These are phyloP conservation scores for Apocynum venetum DNA, from an alignment of 257 asterid genomes.

Conservation along the genomic window DNA sequence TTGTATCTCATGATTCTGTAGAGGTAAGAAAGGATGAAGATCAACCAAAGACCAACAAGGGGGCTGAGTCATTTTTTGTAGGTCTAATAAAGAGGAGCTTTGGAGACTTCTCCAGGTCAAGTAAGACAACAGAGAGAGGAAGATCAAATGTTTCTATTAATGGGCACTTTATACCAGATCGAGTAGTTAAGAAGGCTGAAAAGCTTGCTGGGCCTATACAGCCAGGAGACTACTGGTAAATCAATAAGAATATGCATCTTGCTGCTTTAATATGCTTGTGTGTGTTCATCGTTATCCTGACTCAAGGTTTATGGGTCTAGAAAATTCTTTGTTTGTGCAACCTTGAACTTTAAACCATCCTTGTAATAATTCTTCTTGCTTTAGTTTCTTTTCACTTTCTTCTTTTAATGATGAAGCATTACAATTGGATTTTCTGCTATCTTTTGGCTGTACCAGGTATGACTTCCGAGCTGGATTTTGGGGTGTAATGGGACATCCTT, in stretches of 20 bases:
- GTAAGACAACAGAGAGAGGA: constrained; percentile 43
- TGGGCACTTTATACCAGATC: constrained; percentile 63
- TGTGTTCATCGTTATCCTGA: not conserved
- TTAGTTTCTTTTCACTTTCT: not conserved
- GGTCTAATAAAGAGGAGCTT: constrained; percentile 66
- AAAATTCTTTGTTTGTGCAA: not conserved
- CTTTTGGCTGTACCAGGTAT: constrained; percentile 51
- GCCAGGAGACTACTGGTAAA: constrained; percentile 90
- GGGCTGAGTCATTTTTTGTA: constrained; percentile 65
- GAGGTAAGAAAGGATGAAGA: constrained; percentile 49
- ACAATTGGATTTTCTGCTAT: not conserved
- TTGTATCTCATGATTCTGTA: constrained; percentile 54
- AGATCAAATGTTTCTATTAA: constrained; percentile 59
- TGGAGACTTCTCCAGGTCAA: constrained; percentile 59
- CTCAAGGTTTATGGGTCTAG: not conserved
- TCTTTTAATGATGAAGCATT: constrained; percentile 1
- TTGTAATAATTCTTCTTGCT: not conserved
- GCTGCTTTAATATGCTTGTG: not conserved
- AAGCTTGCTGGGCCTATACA: constrained; percentile 83
- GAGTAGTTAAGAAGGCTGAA: constrained; percentile 82
- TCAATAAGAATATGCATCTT: constrained; percentile 13
- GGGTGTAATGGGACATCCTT: constrained; percentile 95
- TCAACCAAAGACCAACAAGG: constrained; percentile 46
- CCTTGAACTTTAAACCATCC: not conserved
- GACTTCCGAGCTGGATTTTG: constrained; percentile 89